Evolutionary conservation across 495 filamentous ascomycete species (phyloP), one percentile per base, ranked within the genome.

Genomic region (Cryomyces minteri): DNA sequence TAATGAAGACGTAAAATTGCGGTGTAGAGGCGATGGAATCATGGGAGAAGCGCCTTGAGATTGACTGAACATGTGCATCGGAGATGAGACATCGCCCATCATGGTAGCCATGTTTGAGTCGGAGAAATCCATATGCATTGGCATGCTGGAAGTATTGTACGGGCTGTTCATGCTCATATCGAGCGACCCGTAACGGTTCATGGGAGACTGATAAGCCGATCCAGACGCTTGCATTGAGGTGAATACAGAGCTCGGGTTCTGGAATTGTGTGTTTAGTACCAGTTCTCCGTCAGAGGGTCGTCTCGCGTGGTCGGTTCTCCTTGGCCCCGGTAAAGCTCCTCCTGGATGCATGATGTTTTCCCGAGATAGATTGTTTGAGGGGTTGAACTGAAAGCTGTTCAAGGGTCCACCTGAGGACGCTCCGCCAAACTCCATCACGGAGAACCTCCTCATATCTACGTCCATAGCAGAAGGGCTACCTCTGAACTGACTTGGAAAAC

Each of bases 401-500:
- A 62, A 44, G 8, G 44, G 31, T 10, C 48, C 43, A 4, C 50
- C 52, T 5, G 48, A 32, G 6, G 46, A 44, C 2, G 44, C 32
- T 14, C 49, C 54, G 40, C 43, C 48, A 48, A 63, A 62, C 10
- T 55, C 53, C 60, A 63, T 57, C 60, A 62, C 59, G 12, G n/a
- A n/a, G n/a, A n/a, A n/a, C 11, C 60, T 45, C 29, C 62, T 44
- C 14, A 49, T 38, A 44, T 75, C 64, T 14, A 57, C 47, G 12
- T 55, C 54, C 54, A 75, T 67, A 8, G 43, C 37, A 25, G 32
- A 18, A n/a, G 33, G 25, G 18, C 38, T 43, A 25, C 37, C 43
- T 8, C 48, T 49, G 33, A 64, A 73, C 32, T 62, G 62, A 9
- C 68, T 65, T 5, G 74, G 70, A 46, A 76, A 52, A 57, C 76